Evolutionary conservation across 2,329 filamentous ascomycete genomes (phyloP), one percentile per base, ranked within the genome.

Genomic region (Didymosphaeria variabile): DNA sequence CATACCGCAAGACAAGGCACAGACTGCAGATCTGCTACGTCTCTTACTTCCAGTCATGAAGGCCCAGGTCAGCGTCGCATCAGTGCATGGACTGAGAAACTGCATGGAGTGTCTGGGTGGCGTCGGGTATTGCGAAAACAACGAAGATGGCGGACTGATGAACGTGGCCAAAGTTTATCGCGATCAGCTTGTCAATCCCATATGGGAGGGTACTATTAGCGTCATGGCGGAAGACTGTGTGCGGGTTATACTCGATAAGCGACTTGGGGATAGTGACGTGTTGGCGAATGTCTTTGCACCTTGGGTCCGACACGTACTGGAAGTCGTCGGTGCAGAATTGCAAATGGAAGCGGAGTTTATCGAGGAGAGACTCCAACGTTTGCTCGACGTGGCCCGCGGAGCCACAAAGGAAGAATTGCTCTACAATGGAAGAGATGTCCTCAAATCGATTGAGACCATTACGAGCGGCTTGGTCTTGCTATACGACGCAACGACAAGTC

Each of bases 201-300:
- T 92, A 52, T 91, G 89, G 88, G 89, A 91, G 74, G 89, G 90
- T 0, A 92, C 90, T 0, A 91, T 89, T 0, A 89, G 91, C 68
- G 88, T 93, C 6, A 81, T 93, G 58, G 86, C 87, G 5, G 82
- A 82, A 42, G 84, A 86, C 64, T 74, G 83, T 5, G 76, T 84
- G 31, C 74, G 83, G 0, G 79, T 83, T 3, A 63, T 83, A n/a
- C 58, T 60, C 2, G 73, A 76, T 8, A 79, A 79, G 58, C 66
- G 75, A 0, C 40, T 74, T 13, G 71, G 69, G 5, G 59, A 59
- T 9, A 72, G 73, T 10, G 55, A 71, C n/a, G 49, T 72, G 13
- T n/a, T 74, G 1, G 44, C 55, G 0, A 71, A 63, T 21, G 45
- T 71, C 0, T 68, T 76, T 17, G 60, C 36, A 3, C 65, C 67